Evolutionary conservation across 208 protist genomes (phyloP), one percentile per base, ranked within the genome.

Genomic region (Crithidia expoeki): DNA sequence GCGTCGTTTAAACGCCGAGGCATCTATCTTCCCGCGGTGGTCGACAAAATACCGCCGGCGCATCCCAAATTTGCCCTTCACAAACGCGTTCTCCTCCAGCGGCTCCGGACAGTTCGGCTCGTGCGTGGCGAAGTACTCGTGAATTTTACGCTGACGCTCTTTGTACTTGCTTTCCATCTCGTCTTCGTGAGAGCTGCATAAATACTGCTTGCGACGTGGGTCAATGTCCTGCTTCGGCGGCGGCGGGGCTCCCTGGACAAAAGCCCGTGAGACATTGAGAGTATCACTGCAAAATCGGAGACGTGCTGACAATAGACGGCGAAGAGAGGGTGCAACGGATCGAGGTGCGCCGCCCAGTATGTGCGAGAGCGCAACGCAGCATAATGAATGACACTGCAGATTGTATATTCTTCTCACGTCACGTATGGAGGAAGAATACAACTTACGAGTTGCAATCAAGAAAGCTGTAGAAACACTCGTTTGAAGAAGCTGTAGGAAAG

Each of bases 1-100:
- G 84, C 85, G 1, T 74, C 52, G 19, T 79, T 76, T 0, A 93
- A n/a, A 58, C 2, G 51, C 34, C 1, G 69, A 47, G 9, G 81
- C 21, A 67, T 84, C 68, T 11, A 88, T 73, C 25, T 79, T 76
- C 11, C 49, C 52, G 32, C 76, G 60, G 51, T 67, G 63, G 21
- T 70, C 72, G 1, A 88, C 38, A 30, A 84, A 81, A 21, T 88
- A 68, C 2, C 90, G 88, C 6, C 90, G 77, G 9, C 90, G 88
- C 88, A 96, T 96, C 10, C 90, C 90, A 68, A 90, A 96, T 63
- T 92, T 57, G 0, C 86, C 88, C 64, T 80, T 82, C 27, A 73
- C 55, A 59, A 88, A 84, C 17, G 74, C 74, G 67, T 96, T 96
- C 64, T 96, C 81, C 5, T 81, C 79, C 27, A 96, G 66, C 50